phyloP scores from a whole-genome alignment of 805 yeast species.

The Pichia sporocuriosa region DNA sequence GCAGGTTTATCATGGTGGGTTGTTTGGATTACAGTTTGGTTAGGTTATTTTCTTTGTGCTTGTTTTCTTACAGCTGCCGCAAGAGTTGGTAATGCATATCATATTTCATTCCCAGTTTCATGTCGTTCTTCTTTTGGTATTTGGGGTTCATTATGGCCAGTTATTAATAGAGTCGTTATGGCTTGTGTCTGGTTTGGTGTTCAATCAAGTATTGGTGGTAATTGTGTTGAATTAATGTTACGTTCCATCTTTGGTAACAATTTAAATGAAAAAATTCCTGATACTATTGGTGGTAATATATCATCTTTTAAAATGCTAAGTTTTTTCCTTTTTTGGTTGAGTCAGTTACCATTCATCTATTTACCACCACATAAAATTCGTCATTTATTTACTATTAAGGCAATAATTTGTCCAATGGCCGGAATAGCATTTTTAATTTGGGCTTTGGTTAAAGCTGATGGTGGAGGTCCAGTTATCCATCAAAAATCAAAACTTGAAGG shows the following conservation, averaged over 20 bases:
- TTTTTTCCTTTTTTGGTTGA: conserved; percentile 78
- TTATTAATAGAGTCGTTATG: conserved; percentile 82
- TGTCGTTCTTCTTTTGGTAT: conserved; percentile 80
- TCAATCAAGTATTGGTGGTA: conserved; percentile 79
- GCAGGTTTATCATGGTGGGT: conserved; percentile 88
- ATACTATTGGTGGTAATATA: conserved; percentile 48
- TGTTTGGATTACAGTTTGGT: conserved; percentile 83
- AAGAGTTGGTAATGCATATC: conserved; percentile 74
- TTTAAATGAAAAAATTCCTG: conserved; percentile 54
- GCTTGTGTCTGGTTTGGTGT: conserved; percentile 76
- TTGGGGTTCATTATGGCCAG: conserved; percentile 84
- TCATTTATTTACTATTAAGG: conserved; percentile 78
- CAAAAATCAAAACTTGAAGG: conserved; percentile 50
- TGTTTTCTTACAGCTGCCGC: conserved; percentile 64
- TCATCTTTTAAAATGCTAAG: conserved; percentile 68
- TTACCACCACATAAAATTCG: conserved; percentile 77
- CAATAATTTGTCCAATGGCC: conserved; percentile 72
- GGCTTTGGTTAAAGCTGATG: conserved; percentile 75
- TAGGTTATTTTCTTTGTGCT: conserved; percentile 71
- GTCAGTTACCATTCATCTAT: conserved; percentile 73
- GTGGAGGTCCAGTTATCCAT: conserved; percentile 66
- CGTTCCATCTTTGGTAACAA: conserved; percentile 67
- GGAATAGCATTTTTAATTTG: conserved; percentile 79
- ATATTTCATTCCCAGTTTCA: conserved; percentile 78
- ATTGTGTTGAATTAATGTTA: conserved; percentile 74